Conservation (phyloP, 495 filamentous ascomycete species). For the Chaetomidium leptoderma region DNA sequence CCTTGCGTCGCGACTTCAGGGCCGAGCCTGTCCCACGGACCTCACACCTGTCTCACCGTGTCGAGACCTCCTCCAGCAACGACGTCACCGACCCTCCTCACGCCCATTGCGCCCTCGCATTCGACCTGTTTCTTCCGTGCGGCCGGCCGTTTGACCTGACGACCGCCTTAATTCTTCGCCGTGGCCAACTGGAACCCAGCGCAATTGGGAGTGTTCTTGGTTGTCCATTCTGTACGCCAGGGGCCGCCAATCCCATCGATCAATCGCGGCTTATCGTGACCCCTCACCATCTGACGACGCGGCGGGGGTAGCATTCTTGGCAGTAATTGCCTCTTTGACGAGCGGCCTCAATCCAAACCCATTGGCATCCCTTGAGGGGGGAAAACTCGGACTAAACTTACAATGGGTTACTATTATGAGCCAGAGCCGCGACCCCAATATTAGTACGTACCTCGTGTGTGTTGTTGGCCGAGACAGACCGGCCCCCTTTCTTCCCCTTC, state of each 20-base stretch:
- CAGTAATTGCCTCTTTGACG: not conserved
- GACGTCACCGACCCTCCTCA: not conserved
- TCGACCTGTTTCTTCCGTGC: not conserved
- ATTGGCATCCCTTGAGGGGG: not conserved
- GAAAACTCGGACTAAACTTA: not conserved
- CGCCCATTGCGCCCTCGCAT: not conserved
- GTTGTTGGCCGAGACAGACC: not conserved
- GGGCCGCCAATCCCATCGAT: not conserved
- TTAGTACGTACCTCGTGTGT: conserved; percentile 1
- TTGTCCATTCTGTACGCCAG: not conserved
- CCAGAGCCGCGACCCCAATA: conserved; percentile 6
- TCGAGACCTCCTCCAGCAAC: not conserved
- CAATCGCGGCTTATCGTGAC: not conserved
- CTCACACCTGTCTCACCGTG: not conserved
- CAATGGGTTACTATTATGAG: conserved; percentile 8
- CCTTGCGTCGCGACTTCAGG: not conserved
- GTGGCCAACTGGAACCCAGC: not conserved
- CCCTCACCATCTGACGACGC: not conserved
- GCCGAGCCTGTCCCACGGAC: not conserved
- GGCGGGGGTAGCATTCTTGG: not conserved
- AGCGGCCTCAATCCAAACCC: not conserved
- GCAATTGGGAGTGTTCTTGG: not conserved
- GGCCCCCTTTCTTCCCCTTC: not conserved
- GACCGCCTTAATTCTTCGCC: not conserved
- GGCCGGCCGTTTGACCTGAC: not conserved